Base-by-base conservation (phyloP, 2,329 filamentous ascomycete genomes). In the Pseudogymnoascus sp. region DNA sequence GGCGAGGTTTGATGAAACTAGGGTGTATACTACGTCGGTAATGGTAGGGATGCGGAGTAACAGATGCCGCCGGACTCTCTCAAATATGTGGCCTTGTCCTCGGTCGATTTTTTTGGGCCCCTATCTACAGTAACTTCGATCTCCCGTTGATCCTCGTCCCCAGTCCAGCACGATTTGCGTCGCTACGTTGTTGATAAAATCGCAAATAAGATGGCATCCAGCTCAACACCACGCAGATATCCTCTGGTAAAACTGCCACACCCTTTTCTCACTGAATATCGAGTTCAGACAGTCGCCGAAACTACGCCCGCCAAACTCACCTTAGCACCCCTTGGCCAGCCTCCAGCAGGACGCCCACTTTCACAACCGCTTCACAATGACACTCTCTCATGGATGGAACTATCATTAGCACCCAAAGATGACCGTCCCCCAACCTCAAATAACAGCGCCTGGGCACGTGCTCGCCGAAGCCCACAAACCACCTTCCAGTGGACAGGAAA, bases 381-480 rank as follows among this genome's bases (percentile, higher is more conserved):
- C 7, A 65, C 67, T 3, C 65, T 75, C 8, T 67, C 65, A 6
- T 75, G 65, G 65, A 61, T 67, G 35, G 70, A 73, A 23, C 64
- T 75, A 11, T 58, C 65, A 1, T 63, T 63, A 4, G 67, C 68
- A 21, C 63, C 69, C 23, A 62, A 66, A 18, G 62, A 67, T 7
- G 65, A 66, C 25, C 65, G 65, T 11, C 67, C 70, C 1, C 66
- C 67, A 1, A 61, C 68, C 0, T 69, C 67, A 38, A 73, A 78
- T 61, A 78, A 78, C 64, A 75, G 72, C 12, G 65, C 72, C 5
- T 78, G 75, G 75, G 76, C 66, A 21, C 65, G 68, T 59, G 68
- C 68, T 23, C 49, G 63, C 41, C 74, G 73, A 61, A 73, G 68
- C 35, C 73, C 71, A 2, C 65, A 71, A 12, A 72, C 72, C 1